Conservation (phyloP, 1,284 basidiomycete genomes). For the Uromyces viciae-fabae region DNA sequence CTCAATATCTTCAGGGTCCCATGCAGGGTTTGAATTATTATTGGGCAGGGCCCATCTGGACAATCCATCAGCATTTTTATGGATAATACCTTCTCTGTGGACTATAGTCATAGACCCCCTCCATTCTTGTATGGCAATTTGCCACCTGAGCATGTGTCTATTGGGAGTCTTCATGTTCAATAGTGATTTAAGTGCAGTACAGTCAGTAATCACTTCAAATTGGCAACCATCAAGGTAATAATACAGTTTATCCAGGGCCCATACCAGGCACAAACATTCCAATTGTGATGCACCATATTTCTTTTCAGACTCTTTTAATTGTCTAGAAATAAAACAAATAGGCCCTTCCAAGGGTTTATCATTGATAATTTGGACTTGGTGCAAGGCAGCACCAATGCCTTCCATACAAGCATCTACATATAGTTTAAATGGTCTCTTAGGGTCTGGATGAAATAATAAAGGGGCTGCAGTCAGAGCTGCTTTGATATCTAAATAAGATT, state of each 20-base stretch:
- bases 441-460: not conserved
- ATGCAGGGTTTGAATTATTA: not conserved
- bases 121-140: not conserved
- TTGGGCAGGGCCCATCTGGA: not conserved
- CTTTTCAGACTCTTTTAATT: conserved; percentile 8
- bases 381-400: not conserved
- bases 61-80: not conserved
- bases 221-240: not conserved
- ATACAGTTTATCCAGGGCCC: conserved; percentile 15
- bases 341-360: not conserved
- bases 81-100: not conserved
- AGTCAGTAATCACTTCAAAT: conserved; percentile 5
- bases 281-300: not conserved
- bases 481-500: not conserved
- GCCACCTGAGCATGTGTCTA: not conserved
- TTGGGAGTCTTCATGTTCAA: conserved; percentile 2
- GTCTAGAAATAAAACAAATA: not conserved
- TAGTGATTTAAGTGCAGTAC: not conserved
- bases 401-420: conserved; percentile 20
- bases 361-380: not conserved
- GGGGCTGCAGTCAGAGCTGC: not conserved
- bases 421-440: not conserved
- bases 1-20: not conserved
- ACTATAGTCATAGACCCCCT: not conserved
- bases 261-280: not conserved